These are phyloP conservation scores for Mycosphaerella sp. DNA, from an alignment of 2,329 filamentous ascomycete species.

Conservation along the genomic window DNA sequence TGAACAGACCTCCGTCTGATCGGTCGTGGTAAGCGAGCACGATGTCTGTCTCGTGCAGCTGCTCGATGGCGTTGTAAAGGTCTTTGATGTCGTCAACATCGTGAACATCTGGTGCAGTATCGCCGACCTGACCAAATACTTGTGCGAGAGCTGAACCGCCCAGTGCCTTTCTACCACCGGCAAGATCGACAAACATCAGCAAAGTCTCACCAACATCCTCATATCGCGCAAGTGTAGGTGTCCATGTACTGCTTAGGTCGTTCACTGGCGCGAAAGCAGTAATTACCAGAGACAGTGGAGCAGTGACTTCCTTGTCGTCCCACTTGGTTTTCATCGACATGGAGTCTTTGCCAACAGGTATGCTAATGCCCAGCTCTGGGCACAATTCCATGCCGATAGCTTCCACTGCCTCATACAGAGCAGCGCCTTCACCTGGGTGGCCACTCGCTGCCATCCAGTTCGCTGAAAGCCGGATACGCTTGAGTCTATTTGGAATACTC, in stretches of 20 bases:
- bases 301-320: conserved; percentile 82
- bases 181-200: conserved; percentile 86
- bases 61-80: conserved; percentile 80
- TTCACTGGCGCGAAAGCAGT: conserved; percentile 83
- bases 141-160: conserved; percentile 90
- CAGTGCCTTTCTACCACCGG: conserved; percentile 70
- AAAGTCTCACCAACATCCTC: conserved; percentile 87
- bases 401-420: conserved; percentile 86
- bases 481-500: conserved; percentile 64
- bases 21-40: conserved; percentile 93
- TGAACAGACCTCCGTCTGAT: conserved; percentile 87
- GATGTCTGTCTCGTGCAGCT: conserved; percentile 59
- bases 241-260: conserved; percentile 84
- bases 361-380: conserved; percentile 80
- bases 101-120: conserved; percentile 79
- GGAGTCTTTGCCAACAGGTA: conserved; percentile 96
- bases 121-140: conserved; percentile 76
- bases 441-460: conserved; percentile 99
- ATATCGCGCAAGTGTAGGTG: conserved; percentile 72
- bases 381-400: conserved; percentile 91
- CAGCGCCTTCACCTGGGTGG: conserved; percentile 86
- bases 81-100: conserved; percentile 76
- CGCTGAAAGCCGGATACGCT: conserved; percentile 78
- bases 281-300: conserved; percentile 84
- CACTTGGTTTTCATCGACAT: conserved; percentile 99